Conservation (phyloP, 345 rosid genomes). For the Trapa incisa region DNA sequence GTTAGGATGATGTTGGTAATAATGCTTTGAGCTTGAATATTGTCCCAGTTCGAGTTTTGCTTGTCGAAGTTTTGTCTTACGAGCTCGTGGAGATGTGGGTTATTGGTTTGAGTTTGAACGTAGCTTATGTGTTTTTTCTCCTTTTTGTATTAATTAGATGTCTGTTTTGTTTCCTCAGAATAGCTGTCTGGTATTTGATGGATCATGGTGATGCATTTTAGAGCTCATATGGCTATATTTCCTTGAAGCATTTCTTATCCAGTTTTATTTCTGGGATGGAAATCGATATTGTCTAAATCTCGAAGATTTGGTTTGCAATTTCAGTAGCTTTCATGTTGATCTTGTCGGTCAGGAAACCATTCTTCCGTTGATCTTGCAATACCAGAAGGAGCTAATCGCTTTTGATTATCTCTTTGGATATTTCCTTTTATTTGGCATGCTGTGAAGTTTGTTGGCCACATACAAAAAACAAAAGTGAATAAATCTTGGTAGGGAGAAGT, state of each 20-base stretch:
- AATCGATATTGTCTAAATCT: not conserved
- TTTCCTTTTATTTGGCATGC: not conserved
- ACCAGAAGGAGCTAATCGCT: not conserved
- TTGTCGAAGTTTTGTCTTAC: not conserved
- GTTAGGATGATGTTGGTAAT: not conserved
- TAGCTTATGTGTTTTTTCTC: not conserved
- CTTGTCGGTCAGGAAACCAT: not conserved
- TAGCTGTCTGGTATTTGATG: not conserved
- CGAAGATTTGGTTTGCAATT: not conserved
- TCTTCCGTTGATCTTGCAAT: not conserved
- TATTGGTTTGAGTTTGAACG: not conserved
- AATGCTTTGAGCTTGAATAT: not conserved
- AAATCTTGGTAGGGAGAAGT: not conserved
- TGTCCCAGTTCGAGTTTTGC: not conserved
- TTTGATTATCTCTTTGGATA: not conserved
- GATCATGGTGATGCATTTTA: not conserved
- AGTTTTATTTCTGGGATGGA: not conserved
- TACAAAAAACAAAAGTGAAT: not conserved
- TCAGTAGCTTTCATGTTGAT: not conserved
- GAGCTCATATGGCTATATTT: not conserved
- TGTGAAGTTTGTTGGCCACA: not conserved
- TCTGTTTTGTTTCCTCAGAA: not conserved
- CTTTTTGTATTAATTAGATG: not conserved
- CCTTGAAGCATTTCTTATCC: not conserved
- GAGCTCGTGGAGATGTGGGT: not conserved